Conservation (phyloP, 441 rosid species). For the Erodium texanum region DNA sequence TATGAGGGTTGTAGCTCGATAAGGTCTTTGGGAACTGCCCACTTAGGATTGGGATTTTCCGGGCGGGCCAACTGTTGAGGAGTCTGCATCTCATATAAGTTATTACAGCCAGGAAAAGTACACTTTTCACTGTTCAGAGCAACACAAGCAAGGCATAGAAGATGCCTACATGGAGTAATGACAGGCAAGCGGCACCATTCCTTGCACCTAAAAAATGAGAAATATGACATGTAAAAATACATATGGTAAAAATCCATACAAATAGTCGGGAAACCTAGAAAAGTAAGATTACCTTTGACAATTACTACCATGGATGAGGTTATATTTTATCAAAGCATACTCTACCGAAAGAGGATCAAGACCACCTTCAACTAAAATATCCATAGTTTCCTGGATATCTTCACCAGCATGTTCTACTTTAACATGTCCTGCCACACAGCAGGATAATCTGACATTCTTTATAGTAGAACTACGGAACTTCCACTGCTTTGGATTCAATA, state of each 20-base stretch:
- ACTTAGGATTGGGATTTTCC: constrained; percentile 90
- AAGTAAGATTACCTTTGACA: constrained; percentile 56
- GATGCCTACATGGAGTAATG: constrained; percentile 88
- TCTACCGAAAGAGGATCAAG: constrained; percentile 57
- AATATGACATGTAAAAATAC: background rate
- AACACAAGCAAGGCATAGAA: constrained; percentile 79
- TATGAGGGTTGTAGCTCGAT: constrained; percentile 95
- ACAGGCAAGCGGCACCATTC: constrained; percentile 96
- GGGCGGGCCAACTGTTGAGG: constrained; percentile 68
- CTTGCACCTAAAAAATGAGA: constrained; percentile 46
- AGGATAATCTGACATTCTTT: constrained; percentile 74
- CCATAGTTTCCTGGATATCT: constrained; percentile 95
- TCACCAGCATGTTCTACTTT: constrained; percentile 74
- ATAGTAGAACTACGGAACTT: constrained; percentile 64
- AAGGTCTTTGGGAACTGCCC: constrained; percentile 96
- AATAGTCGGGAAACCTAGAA: constrained; percentile 15
- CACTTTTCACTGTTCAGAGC: constrained; percentile 68
- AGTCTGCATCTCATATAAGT: constrained; percentile 76
- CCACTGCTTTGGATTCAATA: constrained; percentile 92
- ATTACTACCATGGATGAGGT: constrained; percentile 69
- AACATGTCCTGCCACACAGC: constrained; percentile 94
- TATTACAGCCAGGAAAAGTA: constrained; percentile 62
- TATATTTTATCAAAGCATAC: constrained; percentile 51
- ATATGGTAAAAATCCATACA: background rate
- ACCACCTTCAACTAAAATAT: constrained; percentile 50